These are phyloP conservation scores for Pythium scleroteichum DNA, from an alignment of 352 stramenopile species.

Conservation along the genomic window DNA sequence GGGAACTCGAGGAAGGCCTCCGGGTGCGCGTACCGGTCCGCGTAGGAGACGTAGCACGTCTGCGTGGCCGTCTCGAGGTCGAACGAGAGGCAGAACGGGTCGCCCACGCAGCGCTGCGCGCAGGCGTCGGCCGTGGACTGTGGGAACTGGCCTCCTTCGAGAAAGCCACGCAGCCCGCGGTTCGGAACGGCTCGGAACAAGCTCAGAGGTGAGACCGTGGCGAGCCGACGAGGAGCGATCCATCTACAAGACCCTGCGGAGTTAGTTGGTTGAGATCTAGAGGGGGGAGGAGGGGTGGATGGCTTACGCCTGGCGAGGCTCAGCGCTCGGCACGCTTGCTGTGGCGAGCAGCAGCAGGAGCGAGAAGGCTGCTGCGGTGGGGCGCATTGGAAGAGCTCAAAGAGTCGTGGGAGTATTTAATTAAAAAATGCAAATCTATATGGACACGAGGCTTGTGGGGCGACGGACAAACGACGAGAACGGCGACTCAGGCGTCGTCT, in stretches of 20 bases:
- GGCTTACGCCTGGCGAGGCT: too few relatives aligned
- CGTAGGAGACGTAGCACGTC: conserved; percentile 75
- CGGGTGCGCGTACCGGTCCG: conserved; percentile 63
- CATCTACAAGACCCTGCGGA: too few relatives aligned
- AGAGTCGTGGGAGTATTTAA: too few relatives aligned
- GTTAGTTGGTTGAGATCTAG: not conserved
- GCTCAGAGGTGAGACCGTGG: conserved; percentile 7
- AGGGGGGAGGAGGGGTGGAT: not conserved
- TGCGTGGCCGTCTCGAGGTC: conserved; percentile 58
- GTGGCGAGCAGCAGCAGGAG: too few relatives aligned
- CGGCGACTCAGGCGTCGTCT: conserved; percentile 11
- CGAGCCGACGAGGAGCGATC: not conserved
- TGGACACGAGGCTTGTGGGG: conserved; percentile 3
- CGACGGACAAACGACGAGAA: too few relatives aligned
- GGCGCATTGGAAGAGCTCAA: too few relatives aligned
- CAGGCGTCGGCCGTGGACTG: conserved; percentile 38
- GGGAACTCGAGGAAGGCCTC: conserved; percentile 68
- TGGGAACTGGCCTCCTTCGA: conserved; percentile 53
- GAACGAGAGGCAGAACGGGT: conserved; percentile 69
- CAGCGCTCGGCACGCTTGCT: too few relatives aligned
- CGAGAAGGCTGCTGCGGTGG: too few relatives aligned
- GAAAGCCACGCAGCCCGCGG: conserved; percentile 58
- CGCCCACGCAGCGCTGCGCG: conserved; percentile 43
- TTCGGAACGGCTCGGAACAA: conserved; percentile 41
- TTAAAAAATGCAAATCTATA: conserved; percentile 1